phyloP scores from a whole-genome alignment of 257 asterid species.

The Solanum infundibuliforme region DNA sequence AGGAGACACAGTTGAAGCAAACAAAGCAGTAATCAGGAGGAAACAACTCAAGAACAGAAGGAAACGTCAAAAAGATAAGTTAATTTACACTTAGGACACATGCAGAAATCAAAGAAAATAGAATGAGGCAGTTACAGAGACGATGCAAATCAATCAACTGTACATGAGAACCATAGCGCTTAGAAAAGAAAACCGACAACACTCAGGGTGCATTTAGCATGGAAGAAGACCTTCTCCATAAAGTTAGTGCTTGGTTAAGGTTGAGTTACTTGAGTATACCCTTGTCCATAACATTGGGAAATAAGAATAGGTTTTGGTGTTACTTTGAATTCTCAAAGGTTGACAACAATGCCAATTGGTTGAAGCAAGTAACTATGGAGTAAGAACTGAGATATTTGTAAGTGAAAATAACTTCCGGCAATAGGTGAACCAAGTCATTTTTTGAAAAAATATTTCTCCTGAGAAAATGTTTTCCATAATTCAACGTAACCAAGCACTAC shows the following conservation, averaged over 20 bases:
- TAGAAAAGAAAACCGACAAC: not conserved
- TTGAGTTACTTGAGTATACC: not conserved
- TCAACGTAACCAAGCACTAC: not conserved
- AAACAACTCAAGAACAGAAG: not conserved
- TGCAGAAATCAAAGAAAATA: not conserved
- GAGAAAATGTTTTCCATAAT: not conserved
- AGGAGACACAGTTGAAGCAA: not conserved
- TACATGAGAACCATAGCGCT: not conserved
- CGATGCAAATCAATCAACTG: not conserved
- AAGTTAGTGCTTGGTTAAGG: not conserved
- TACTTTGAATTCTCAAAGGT: not conserved
- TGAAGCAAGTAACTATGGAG: not conserved
- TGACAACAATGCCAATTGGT: not conserved
- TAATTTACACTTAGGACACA: not conserved
- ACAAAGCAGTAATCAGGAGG: not conserved
- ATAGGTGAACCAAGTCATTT: not conserved
- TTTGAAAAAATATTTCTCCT: not conserved
- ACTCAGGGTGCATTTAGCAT: not conserved
- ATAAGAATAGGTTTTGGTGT: not conserved
- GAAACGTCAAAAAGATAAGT: not conserved
- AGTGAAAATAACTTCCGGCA: not conserved
- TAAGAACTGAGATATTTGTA: not conserved
- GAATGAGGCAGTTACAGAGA: not conserved
- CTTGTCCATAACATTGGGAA: not conserved
- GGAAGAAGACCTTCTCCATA: not conserved